These are phyloP conservation scores for Fusarium incarnatum DNA, from an alignment of 2,329 filamentous ascomycete species.

Conservation along the genomic window DNA sequence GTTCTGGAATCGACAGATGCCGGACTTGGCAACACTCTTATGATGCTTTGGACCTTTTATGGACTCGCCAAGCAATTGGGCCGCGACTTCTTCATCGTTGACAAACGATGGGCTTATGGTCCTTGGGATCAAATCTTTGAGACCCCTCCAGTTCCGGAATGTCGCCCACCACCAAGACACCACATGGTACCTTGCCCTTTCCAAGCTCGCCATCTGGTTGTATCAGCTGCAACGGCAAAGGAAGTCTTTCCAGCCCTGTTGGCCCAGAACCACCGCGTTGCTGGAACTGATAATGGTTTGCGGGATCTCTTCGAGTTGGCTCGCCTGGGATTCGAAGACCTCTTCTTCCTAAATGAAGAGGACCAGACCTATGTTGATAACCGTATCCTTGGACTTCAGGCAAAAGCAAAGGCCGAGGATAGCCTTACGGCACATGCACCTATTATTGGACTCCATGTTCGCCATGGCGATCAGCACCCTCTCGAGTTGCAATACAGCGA, in stretches of 20 bases:
- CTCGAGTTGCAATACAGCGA: conserved; percentile 80
- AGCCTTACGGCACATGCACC: conserved; percentile 51
- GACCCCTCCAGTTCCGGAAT: conserved; percentile 71
- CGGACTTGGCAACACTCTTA: conserved; percentile 79
- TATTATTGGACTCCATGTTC: conserved; percentile 79
- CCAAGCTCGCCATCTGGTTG: conserved; percentile 78
- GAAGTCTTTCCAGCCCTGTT: conserved; percentile 71
- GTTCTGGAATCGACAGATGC: conserved; percentile 79
- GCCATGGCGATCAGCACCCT: conserved; percentile 82
- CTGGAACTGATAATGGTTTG: conserved; percentile 41
- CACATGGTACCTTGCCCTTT: conserved; percentile 85
- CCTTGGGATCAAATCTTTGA: conserved; percentile 79
- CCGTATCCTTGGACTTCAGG: conserved; percentile 68
- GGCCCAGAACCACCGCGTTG: conserved; percentile 48
- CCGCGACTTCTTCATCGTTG: conserved; percentile 85
- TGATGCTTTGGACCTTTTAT: conserved; percentile 87
- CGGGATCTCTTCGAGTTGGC: conserved; percentile 75
- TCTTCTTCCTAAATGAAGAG: conserved; percentile 76
- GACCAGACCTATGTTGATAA: conserved; percentile 73
- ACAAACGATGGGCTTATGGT: conserved; percentile 86
- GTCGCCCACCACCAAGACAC: conserved; percentile 77
- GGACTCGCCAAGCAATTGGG: conserved; percentile 80
- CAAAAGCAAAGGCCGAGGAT: conserved; percentile 57
- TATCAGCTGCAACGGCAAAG: conserved; percentile 74
- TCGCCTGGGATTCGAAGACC: conserved; percentile 75